Conservation (phyloP, 352 stramenopile species). For the Phytopythium montanum region DNA sequence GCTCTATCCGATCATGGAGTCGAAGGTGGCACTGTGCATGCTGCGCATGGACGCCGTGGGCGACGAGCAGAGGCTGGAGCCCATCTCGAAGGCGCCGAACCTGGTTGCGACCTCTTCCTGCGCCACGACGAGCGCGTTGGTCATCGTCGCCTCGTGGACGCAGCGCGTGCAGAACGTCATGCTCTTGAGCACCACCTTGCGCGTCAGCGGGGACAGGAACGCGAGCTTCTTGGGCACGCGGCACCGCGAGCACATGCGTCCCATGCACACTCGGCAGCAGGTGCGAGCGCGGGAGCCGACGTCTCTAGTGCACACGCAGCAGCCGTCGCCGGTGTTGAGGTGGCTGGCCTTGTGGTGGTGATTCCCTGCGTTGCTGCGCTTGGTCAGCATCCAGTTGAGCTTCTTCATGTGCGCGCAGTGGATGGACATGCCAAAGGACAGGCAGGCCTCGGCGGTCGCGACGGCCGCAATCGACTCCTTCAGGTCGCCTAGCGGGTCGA, state of each 20-base stretch:
- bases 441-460: conserved; percentile 23
- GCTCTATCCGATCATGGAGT: conserved; percentile 11
- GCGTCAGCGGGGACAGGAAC: conserved; percentile 30
- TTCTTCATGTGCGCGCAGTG: conserved; percentile 48
- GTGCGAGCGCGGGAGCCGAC: conserved; percentile 21
- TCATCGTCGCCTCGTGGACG: conserved; percentile 22
- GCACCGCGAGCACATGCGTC: conserved; percentile 27
- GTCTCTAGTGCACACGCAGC: conserved; percentile 21
- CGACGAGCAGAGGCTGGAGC: conserved; percentile 9
- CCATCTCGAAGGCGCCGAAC: conserved; percentile 10
- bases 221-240: conserved; percentile 31
- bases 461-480: conserved; percentile 27
- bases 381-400: conserved; percentile 32
- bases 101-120: conserved; percentile 16
- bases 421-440: conserved; percentile 30
- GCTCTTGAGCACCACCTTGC: conserved; percentile 20
- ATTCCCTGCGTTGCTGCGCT: conserved; percentile 16
- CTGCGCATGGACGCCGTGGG: conserved; percentile 20
- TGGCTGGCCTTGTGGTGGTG: conserved; percentile 24
- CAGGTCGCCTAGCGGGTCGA: conserved; percentile 32
- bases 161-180: conserved; percentile 36
- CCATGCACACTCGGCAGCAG: conserved; percentile 36
- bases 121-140: conserved; percentile 18
- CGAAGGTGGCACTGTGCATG: conserved; percentile 11
- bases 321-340: conserved; percentile 21